phyloP scores from a whole-genome alignment of 768 basidiomycete species.

The Kondoa subrosea region DNA sequence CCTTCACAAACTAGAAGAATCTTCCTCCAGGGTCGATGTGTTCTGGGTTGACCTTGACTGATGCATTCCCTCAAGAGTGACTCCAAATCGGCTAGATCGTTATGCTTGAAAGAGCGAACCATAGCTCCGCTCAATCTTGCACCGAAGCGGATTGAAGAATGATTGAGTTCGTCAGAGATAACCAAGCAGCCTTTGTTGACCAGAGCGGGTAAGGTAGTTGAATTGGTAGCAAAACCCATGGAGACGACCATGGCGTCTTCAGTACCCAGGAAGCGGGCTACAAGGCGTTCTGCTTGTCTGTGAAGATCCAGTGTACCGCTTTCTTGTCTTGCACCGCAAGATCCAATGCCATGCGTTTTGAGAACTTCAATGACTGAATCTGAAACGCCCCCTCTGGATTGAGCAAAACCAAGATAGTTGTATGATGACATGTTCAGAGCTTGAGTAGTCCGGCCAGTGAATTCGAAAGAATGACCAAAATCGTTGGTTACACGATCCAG shows the following conservation, averaged over 20 bases:
- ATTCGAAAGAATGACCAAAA: constrained; percentile 54
- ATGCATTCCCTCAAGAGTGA: constrained; percentile 68
- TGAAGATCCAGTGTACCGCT: constrained; percentile 80
- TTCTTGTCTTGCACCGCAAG: constrained; percentile 61
- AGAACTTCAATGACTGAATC: constrained; percentile 80
- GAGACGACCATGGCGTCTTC: constrained; percentile 81
- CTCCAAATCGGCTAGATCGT: constrained; percentile 74
- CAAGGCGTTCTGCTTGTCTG: constrained; percentile 58
- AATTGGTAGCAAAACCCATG: constrained; percentile 95
- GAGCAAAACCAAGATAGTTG: constrained; percentile 97
- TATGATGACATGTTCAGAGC: constrained; percentile 94
- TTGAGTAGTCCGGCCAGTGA: constrained; percentile 61
- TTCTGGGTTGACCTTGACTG: constrained; percentile 92
- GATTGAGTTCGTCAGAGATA: constrained; percentile 93
- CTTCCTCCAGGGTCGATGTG: constrained; percentile 98
- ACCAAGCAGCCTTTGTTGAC: constrained; percentile 80
- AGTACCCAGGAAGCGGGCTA: constrained; percentile 72
- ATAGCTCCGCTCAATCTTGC: constrained; percentile 72
- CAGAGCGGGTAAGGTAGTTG: constrained; percentile 78
- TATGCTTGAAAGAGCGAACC: constrained; percentile 91
- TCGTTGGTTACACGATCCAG: constrained; percentile 70
- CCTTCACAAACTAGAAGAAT: constrained; percentile 90
- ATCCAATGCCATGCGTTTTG: constrained; percentile 59
- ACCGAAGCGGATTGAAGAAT: constrained; percentile 85
- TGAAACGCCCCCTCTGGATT: constrained; percentile 77